Base-by-base conservation (phyloP, 1,284 basidiomycete genomes). In the Mycena citricolor region DNA sequence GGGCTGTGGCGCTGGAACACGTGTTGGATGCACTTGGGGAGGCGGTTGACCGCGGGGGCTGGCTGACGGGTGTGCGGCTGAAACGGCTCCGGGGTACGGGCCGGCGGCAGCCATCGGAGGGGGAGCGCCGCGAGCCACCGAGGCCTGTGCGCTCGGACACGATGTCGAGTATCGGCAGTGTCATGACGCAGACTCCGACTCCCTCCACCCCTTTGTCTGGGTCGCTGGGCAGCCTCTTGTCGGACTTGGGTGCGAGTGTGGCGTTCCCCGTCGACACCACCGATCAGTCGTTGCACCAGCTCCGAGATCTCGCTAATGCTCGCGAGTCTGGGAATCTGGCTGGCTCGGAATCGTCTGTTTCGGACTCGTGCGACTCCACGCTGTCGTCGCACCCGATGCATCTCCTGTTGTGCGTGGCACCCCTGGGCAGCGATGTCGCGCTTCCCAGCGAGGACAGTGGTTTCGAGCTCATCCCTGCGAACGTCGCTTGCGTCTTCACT, bases 321-420 rank as follows among this genome's bases (percentile, higher is more conserved):
- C 49, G 31, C 51, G 22, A 25, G 32, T 30, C 36, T 24, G 21
- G 35, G 34, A 22, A 39, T 13, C 31, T 26, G 50, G 34, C 44
- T 52, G n/a, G 34, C 49, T 17, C 55, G 65, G 36, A 57, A 73
- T 11, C 62, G 63, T 13, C 51, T 52, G 1, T 43, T 68, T 4
- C 55, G 59, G n/a, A 47, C 59, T 13, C 53, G 54, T 32, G 54
- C 56, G 14, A 25, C 42, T 50, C 64, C 2, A 53, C 62, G 2
- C 59, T 63, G 11, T 60, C 61, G 24, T 60, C 63, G 5, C 49
- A 59, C 12, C 56, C 64, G 7, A 70, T 67, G 39, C 76, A 79
- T 52, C 55, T 81, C 1, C 54, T 80, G 7, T 61, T 82, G 5
- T 76, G 71, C 32, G 62, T 76, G 1, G 58, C 68, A n/a, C 68